Conservation (phyloP, 805 yeast genomes). For the Clavispora vitiphila region DNA sequence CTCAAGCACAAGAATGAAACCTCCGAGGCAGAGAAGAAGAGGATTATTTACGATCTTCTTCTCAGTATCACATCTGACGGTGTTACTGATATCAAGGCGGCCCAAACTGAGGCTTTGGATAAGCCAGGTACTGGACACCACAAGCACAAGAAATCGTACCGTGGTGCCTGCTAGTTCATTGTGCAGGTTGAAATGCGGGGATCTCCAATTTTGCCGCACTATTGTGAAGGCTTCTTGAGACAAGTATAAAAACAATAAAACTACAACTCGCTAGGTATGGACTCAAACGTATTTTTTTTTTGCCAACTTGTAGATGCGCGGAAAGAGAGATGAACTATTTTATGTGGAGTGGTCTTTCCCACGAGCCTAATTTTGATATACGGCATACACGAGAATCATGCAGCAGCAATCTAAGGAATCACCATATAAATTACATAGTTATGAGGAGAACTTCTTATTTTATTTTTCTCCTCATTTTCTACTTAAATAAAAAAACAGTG, state of each 20-base stretch:
- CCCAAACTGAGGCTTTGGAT: constrained; percentile 18
- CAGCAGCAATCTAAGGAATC: background rate
- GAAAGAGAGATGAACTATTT: no score
- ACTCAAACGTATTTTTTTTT: no score
- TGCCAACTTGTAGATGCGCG: no score
- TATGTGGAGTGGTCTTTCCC: background rate
- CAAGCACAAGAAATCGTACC: constrained; percentile 26
- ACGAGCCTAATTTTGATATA: background rate
- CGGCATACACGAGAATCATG: background rate
- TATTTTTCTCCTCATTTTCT: background rate
- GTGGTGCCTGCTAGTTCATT: constrained; percentile 30
- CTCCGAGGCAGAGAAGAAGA: constrained; percentile 22
- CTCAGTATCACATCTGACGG: constrained; percentile 55
- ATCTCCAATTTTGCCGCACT: no score
- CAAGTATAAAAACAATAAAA: no score
- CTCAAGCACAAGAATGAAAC: constrained; percentile 12
- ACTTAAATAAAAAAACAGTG: background rate
- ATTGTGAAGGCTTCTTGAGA: no score
- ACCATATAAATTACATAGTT: no score
- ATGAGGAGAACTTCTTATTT: background rate
- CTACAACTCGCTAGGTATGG: no score
- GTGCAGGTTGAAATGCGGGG: background rate
- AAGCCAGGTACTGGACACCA: constrained; percentile 17
- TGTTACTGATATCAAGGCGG: constrained; percentile 31
- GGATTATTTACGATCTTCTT: constrained; percentile 44